A percentile compares a stretch with the other conserved stretches of the same genome.
These are phyloP conservation scores for Cryptococcus sp. DNA, from an alignment of 1,284 basidiomycete genomes.

Conservation along the genomic window DNA sequence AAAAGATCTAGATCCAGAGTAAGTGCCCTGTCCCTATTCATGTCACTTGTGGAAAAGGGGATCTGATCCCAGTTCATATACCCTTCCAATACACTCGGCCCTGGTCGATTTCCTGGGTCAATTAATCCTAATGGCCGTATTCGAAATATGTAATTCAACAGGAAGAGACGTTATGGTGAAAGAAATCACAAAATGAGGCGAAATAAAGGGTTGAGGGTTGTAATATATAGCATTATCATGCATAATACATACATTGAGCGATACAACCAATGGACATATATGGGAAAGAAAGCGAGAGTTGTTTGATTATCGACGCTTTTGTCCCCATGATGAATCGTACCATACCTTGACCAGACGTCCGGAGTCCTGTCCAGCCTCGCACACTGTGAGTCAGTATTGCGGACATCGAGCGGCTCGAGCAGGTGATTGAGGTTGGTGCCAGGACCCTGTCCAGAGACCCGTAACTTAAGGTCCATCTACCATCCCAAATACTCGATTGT, in stretches of 20 bases:
- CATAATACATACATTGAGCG: too few relatives aligned
- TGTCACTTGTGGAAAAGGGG: not conserved
- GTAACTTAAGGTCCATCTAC: too few relatives aligned
- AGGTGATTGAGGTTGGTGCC: too few relatives aligned
- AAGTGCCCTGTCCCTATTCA: slow-evolving; percentile 13
- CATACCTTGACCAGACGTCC: slow-evolving; percentile 69
- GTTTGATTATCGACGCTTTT: slow-evolving; percentile 3
- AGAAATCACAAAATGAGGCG: too few relatives aligned
- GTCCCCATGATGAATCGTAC: slow-evolving; percentile 58
- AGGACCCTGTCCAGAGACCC: too few relatives aligned
- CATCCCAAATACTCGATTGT: too few relatives aligned
- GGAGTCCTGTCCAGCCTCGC: slow-evolving; percentile 74
- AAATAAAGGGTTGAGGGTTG: too few relatives aligned
- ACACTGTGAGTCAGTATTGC: slow-evolving; percentile 55
- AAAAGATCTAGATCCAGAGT: slow-evolving; percentile 77
- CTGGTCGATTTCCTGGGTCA: slow-evolving; percentile 90
- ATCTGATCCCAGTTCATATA: slow-evolving; percentile 70
- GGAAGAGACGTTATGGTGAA: slow-evolving; percentile 37
- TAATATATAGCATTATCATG: too few relatives aligned
- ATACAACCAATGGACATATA: too few relatives aligned
- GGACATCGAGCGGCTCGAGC: too few relatives aligned
- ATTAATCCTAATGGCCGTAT: slow-evolving; percentile 60
- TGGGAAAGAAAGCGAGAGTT: too few relatives aligned
- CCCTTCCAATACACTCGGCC: slow-evolving; percentile 84
- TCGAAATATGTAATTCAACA: slow-evolving; percentile 44